Conservation (phyloP, 805 yeast genomes). For the Candida orba region DNA sequence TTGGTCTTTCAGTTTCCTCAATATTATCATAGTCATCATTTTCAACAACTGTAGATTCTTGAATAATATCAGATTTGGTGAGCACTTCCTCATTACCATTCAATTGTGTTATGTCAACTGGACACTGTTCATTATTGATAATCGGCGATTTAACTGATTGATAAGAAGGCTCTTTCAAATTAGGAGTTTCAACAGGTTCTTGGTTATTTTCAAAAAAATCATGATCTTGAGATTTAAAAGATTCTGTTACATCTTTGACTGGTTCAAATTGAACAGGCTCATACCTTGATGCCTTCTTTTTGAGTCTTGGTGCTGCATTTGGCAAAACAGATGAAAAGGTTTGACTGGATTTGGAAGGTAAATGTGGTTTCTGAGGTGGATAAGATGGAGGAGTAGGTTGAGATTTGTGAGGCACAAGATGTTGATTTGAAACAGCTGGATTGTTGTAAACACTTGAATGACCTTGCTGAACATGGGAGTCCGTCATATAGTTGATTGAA, state of each 20-base stretch:
- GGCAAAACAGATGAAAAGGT: neutral
- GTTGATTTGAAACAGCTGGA: neutral
- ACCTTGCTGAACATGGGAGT: neutral
- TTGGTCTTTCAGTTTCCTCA: no score
- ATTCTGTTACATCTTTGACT: neutral
- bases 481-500: neutral
- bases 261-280: neutral
- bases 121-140: no score
- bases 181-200: neutral
- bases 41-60: slow-evolving; percentile 1
- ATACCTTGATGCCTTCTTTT: slow-evolving; percentile 1
- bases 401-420: neutral
- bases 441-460: neutral
- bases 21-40: neutral
- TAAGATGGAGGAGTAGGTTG: neutral
- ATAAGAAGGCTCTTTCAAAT: neutral
- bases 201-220: neutral
- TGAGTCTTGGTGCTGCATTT: neutral
- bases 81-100: neutral
- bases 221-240: neutral
- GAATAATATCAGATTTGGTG: neutral
- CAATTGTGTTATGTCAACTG: neutral
- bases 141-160: neutral
- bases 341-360: no score
- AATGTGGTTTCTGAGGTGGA: neutral